Evolutionary conservation across 2,329 filamentous ascomycete species (phyloP).

Genomic region (Hypocrella siamensis): DNA sequence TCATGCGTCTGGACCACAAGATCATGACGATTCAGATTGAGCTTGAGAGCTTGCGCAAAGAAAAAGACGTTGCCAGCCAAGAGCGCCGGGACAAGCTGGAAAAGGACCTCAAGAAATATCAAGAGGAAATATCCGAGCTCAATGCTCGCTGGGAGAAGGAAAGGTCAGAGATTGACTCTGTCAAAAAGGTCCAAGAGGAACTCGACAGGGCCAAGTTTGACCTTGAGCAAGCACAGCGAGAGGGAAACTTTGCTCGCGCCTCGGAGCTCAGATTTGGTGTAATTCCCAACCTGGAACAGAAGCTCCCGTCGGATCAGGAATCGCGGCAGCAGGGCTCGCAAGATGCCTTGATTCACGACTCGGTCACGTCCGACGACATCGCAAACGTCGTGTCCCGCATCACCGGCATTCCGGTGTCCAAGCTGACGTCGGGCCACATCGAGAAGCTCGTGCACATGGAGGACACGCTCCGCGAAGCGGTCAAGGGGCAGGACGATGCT

Average conservation of each 20-base stretch:
- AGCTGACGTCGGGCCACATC: slow-evolving; percentile 82
- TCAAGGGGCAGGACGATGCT: slow-evolving; percentile 89
- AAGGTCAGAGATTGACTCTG: slow-evolving; percentile 64
- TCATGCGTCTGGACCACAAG: slow-evolving; percentile 79
- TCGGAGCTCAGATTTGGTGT: slow-evolving; percentile 78
- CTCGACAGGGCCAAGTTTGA: slow-evolving; percentile 75
- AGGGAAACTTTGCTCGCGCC: slow-evolving; percentile 80
- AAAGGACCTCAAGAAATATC: slow-evolving; percentile 55
- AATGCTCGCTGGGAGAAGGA: slow-evolving; percentile 85
- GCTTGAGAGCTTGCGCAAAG: slow-evolving; percentile 83
- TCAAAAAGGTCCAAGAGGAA: slow-evolving; percentile 80
- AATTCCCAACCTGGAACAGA: slow-evolving; percentile 67
- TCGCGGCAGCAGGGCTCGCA: slow-evolving; percentile 16
- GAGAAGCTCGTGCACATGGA: slow-evolving; percentile 96
- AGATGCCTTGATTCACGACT: slow-evolving; percentile 68
- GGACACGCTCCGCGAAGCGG: slow-evolving; percentile 64
- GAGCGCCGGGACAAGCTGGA: slow-evolving; percentile 82
- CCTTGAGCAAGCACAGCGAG: slow-evolving; percentile 72
- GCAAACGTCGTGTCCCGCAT: slow-evolving; percentile 78
- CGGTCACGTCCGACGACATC: slow-evolving; percentile 91
- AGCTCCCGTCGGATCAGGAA: slow-evolving; percentile 61
- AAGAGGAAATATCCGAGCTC: slow-evolving; percentile 59
- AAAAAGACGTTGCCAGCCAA: slow-evolving; percentile 76
- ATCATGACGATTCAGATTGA: slow-evolving; percentile 98
- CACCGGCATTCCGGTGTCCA: slow-evolving; percentile 84